Conservation (phyloP, 768 basidiomycete species). For the Suillus variegatus region DNA sequence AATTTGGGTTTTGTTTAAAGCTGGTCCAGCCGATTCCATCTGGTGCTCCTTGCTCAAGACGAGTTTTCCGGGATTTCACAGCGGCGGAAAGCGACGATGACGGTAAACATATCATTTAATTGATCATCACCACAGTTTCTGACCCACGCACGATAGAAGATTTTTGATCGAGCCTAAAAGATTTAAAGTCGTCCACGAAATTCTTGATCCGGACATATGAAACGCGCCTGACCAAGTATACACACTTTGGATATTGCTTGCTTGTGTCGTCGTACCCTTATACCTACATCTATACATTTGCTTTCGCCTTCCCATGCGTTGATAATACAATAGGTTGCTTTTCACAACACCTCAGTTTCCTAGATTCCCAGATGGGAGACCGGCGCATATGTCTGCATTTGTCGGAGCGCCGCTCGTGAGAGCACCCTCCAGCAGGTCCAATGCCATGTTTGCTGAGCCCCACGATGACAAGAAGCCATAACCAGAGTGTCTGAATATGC, state of each 20-base stretch:
- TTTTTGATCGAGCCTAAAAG: background rate
- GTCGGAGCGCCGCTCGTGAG: constrained; percentile 21
- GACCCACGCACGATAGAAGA: background rate
- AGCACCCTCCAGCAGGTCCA: constrained; percentile 47
- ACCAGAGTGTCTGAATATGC: constrained; percentile 52
- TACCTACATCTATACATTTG: background rate
- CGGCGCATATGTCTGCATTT: background rate
- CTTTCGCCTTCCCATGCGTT: background rate
- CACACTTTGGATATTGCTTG: background rate
- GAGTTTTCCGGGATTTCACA: background rate
- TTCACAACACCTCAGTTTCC: background rate
- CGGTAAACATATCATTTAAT: background rate
- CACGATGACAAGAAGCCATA: constrained; percentile 66
- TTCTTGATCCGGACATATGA: background rate
- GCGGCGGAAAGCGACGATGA: background rate
- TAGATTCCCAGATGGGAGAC: background rate
- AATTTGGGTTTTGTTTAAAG: too few relatives aligned
- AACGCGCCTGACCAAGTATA: background rate
- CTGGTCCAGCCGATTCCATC: too few relatives aligned
- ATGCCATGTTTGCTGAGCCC: constrained; percentile 57
- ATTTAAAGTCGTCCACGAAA: background rate
- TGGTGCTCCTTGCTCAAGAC: too few relatives aligned
- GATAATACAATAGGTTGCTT: background rate
- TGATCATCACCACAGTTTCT: background rate
- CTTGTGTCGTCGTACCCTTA: background rate